A percentile compares a stretch with the other conserved stretches of the same genome.
Conservation (phyloP, 116 monocot species). For the Trichopus zeylanicus region DNA sequence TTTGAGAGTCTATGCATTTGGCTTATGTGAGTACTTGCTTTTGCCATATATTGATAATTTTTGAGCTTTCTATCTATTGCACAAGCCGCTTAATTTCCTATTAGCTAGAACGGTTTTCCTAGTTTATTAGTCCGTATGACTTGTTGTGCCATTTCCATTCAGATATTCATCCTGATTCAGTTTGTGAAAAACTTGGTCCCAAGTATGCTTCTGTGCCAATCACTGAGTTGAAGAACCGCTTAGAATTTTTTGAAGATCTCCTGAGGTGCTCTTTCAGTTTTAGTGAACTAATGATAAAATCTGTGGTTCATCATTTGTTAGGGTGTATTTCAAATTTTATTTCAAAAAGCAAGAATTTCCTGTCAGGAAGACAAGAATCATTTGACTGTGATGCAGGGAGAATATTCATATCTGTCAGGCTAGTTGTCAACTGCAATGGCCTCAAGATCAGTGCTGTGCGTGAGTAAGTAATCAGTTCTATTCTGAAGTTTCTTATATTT, state of each 20-base stretch:
- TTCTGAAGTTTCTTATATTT: too few relatives aligned
- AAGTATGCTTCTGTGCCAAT: constrained; percentile 80
- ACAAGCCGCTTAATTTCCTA: neutral
- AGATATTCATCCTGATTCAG: constrained; percentile 84
- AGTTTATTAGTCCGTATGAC: neutral
- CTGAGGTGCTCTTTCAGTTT: constrained; percentile 39
- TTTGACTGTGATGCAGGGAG: constrained; percentile 48
- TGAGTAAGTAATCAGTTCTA: constrained; percentile 43
- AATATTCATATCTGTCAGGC: constrained; percentile 77
- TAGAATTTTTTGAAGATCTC: constrained; percentile 76
- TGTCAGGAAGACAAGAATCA: neutral
- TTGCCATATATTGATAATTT: neutral
- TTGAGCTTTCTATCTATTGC: neutral
- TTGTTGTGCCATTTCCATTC: neutral
- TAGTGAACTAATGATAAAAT: neutral
- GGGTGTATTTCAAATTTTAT: neutral
- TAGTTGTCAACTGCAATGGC: constrained; percentile 88
- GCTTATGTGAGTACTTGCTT: constrained; percentile 70
- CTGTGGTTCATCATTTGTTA: neutral
- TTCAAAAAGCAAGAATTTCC: neutral
- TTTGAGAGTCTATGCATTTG: constrained; percentile 91
- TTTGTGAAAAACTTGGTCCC: constrained; percentile 72
- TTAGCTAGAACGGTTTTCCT: neutral
- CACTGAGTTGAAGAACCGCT: constrained; percentile 43
- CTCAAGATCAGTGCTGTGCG: constrained; percentile 68